phyloP scores from a whole-genome alignment of 768 basidiomycete genomes.

The Inosperma sp. region DNA sequence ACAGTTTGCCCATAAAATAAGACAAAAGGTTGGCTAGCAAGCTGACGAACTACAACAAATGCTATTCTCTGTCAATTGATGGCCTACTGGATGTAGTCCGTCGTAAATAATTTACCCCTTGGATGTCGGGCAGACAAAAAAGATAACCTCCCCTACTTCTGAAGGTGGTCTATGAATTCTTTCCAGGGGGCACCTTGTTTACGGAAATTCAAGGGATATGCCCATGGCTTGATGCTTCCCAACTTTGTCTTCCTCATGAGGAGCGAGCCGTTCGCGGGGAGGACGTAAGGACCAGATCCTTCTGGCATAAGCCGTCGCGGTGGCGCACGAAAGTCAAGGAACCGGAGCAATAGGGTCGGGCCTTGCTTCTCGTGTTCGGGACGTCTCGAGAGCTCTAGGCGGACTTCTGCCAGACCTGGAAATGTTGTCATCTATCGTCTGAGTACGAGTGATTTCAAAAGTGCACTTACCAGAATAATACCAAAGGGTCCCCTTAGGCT shows the following conservation, averaged over 20 bases:
- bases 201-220: not conserved
- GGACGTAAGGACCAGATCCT: not conserved
- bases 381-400: slow-evolving; percentile 1
- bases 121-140: too few relatives aligned
- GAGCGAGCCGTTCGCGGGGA: not conserved
- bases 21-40: too few relatives aligned
- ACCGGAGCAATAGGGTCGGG: slow-evolving; percentile 3
- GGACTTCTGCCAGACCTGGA: not conserved
- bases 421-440: not conserved
- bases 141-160: not conserved
- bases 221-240: not conserved
- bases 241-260: not conserved
- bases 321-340: slow-evolving; percentile 7
- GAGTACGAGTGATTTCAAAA: not conserved
- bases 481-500: not conserved
- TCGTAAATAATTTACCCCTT: too few relatives aligned
- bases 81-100: too few relatives aligned
- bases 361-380: not conserved
- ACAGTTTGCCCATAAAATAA: too few relatives aligned
- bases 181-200: not conserved
- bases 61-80: too few relatives aligned
- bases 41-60: too few relatives aligned
- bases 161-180: not conserved
- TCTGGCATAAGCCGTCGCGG: not conserved
- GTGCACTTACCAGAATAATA: slow-evolving; percentile 4